These are phyloP conservation scores for Bryum argenteum DNA, from an alignment of 225 moss, liverwort and hornwort species.

Conservation along the genomic window DNA sequence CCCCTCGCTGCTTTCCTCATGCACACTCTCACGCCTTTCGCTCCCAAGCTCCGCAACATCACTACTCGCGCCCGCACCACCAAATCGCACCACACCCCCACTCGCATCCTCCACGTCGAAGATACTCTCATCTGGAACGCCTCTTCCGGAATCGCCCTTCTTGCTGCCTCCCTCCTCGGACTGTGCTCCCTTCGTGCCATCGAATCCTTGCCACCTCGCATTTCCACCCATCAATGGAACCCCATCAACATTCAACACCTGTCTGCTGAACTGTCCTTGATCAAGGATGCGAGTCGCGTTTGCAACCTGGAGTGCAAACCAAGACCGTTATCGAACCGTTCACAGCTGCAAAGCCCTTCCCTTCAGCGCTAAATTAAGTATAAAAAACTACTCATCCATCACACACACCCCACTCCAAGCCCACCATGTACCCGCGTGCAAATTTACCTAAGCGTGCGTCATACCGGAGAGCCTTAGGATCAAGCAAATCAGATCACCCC, in stretches of 20 bases:
- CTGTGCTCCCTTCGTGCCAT: constrained; percentile 52
- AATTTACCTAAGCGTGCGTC: neutral
- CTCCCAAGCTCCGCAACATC: constrained; percentile 84
- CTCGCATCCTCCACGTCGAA: constrained; percentile 45
- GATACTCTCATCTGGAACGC: constrained; percentile 50
- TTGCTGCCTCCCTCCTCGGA: constrained; percentile 48
- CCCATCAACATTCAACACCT: constrained; percentile 54
- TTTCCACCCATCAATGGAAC: constrained; percentile 67
- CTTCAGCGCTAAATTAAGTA: neutral
- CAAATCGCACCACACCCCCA: constrained; percentile 70
- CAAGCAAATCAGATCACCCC: neutral
- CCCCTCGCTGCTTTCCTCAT: constrained; percentile 82
- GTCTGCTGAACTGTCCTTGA: constrained; percentile 63
- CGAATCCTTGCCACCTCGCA: constrained; percentile 82
- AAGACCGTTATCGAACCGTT: constrained; percentile 6
- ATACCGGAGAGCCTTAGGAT: neutral
- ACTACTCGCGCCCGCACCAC: constrained; percentile 84
- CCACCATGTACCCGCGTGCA: constrained; percentile 4
- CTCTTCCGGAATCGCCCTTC: constrained; percentile 61
- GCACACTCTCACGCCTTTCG: constrained; percentile 81
- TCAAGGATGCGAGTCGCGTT: constrained; percentile 70
- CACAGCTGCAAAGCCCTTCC: neutral
- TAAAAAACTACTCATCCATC: constrained; percentile 2
- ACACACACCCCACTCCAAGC: neutral
- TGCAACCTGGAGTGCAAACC: constrained; percentile 46